A percentile compares a stretch with the other conserved stretches of the same genome.
These are phyloP conservation scores for Croton setiger DNA, from an alignment of 441 rosid species.

Conservation along the genomic window DNA sequence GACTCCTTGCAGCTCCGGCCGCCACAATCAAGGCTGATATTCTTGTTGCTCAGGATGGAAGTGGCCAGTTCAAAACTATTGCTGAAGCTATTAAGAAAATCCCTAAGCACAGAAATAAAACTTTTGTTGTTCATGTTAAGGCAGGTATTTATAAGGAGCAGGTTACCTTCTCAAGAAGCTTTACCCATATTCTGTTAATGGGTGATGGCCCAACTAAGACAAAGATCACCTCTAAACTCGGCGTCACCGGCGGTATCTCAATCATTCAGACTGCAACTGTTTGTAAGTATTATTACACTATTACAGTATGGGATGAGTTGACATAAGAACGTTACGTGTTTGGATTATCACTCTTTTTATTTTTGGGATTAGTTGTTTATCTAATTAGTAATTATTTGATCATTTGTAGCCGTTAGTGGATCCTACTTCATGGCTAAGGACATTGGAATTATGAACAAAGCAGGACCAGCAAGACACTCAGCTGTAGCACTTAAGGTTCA, in stretches of 20 bases:
- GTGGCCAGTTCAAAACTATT: conserved; percentile 61
- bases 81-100: conserved; percentile 45
- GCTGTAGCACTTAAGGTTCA: conserved; percentile 73
- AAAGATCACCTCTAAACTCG: conserved; percentile 50
- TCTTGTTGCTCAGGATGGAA: conserved; percentile 68
- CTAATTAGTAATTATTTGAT: no score
- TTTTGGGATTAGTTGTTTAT: no score
- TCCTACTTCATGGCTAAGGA: conserved; percentile 60
- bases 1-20: conserved; percentile 32
- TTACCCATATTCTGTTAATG: conserved; percentile 44
- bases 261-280: conserved; percentile 59
- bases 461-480: conserved; percentile 61
- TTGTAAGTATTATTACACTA: conserved; percentile 44
- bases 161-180: conserved; percentile 32
- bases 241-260: conserved; percentile 40
- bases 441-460: conserved; percentile 71
- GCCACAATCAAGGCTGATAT: conserved; percentile 39
- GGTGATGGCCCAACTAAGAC: conserved; percentile 82
- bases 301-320: no score
- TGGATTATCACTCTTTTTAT: no score
- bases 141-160: conserved; percentile 63
- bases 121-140: conserved; percentile 63
- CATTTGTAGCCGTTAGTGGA: conserved; percentile 44
- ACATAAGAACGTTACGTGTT: no score
- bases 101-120: conserved; percentile 31